Evolutionary conservation across 495 filamentous ascomycete species (phyloP), one percentile per base, ranked within the genome.

Genomic region (Xylaria telfairii): DNA sequence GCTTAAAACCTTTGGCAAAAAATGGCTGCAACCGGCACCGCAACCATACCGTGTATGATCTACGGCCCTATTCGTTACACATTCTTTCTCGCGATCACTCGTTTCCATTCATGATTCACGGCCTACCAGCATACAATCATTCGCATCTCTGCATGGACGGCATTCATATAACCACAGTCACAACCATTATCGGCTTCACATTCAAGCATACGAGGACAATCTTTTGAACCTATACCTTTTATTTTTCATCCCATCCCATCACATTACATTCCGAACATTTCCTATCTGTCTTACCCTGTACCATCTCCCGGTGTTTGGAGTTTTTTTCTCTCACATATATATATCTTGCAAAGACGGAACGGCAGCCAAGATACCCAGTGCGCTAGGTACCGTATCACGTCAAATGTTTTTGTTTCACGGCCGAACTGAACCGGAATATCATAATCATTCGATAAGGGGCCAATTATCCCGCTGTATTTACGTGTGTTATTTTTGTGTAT

Each of bases 281-380:
- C 63, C 56, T 26, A 64, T 63, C 57, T 2, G 26, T 72, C 53
- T 47, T 53, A 54, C 63, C 19, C 12, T 54, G 47, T 70, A 67
- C 42, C 56, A 74, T 75, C 7, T 69, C 64, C 65, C 62, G 74
- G 74, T 72, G 74, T 74, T 64, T 65, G 39, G 67, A 51, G 42
- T 10, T 72, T 74, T 49, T 66, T 47, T 56, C 60, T n/a, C n/a
- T n/a, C n/a, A n/a, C n/a, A n/a, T n/a, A n/a, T n/a, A 24, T 32
- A 47, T 24, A 7, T 66, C 13, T 66, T 41, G 0, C 46, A 66
- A n/a, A n/a, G 74, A 76, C 68, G 65, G 62, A 71, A 74, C 74
- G 76, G 74, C 42, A 69, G 73, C 74, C 76, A 76, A 73, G 73
- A 78, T 78, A 78, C 76, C 76, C 76, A 78, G 76, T 78, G 76